Base-by-base conservation (phyloP, 2,329 filamentous ascomycete species). In the Penicillium sp. region DNA sequence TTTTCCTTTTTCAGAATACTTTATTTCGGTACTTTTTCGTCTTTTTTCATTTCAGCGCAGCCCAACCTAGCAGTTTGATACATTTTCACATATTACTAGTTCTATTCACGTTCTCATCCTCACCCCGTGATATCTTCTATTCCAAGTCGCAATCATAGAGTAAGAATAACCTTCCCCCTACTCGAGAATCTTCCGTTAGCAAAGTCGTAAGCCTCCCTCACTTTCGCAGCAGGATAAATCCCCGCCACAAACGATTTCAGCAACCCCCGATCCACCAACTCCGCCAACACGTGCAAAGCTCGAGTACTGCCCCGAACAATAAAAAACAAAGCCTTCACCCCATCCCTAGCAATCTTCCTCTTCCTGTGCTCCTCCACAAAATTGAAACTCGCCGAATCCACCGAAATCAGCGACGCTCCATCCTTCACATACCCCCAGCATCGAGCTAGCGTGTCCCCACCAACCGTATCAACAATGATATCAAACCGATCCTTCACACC, bases 351-450 rank as follows among this genome's bases (percentile, higher is more conserved):
- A 4, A 71, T n/a, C 3, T 64, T 65, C 3, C 45, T 48, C 49
- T 64, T 62, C 26, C 42, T 19, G 59, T 74, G 70, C 52, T 67
- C 63, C 13, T 61, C 49, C 10, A 73, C 66, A 61, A 75, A 74
- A 35, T 70, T 52, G 43, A 61, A 74, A 37, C 70, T 73, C 26
- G 62, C 60, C 16, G 70, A 71, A 60, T 74, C 71, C n/a, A 74
- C 68, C 7, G 71, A 68, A 10, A 73, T 58, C 7, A 75, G 49
- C n/a, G 22, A 26, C 16, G 71, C 71, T 0, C 11, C 54, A 0
- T 59, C 62, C 22, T 52, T 60, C 11, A 74, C 56, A 52, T 56
- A 57, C 3, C 19, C 38, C 71, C 71, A 75, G 26, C 70, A 68
- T 4, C 49, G 45, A 4, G 40, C 60, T 22, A 74, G 52, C 2